A percentile compares a stretch with the other conserved stretches of the same genome.
phyloP scores from a whole-genome alignment of 2,329 filamentous ascomycete genomes.

The Epichloe gansuensis region DNA sequence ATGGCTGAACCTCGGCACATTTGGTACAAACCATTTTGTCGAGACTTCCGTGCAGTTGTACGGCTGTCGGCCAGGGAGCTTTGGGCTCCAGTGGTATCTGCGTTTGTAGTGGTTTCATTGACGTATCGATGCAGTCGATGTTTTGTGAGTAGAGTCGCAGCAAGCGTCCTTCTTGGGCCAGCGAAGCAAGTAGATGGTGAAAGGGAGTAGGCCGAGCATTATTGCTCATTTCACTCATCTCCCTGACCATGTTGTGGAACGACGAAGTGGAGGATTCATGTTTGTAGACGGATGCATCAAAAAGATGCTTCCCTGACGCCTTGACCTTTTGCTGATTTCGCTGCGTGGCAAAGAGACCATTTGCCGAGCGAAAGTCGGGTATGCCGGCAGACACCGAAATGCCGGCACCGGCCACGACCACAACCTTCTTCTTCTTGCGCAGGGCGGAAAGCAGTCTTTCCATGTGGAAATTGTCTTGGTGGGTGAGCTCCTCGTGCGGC shows the following conservation, averaged over 20 bases:
- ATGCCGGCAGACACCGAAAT: slow-evolving; percentile 96
- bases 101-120: slow-evolving; percentile 66
- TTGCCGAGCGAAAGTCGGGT: slow-evolving; percentile 88
- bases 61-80: slow-evolving; percentile 82
- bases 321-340: slow-evolving; percentile 83
- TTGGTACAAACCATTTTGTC: slow-evolving; percentile 97
- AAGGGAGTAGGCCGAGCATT: slow-evolving; percentile 74
- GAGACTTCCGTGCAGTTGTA: slow-evolving; percentile 87
- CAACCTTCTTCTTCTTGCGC: slow-evolving; percentile 87
- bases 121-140: slow-evolving; percentile 87
- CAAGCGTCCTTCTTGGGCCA: slow-evolving; percentile 76
- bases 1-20: slow-evolving; percentile 63
- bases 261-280: slow-evolving; percentile 77
- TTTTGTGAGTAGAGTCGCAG: slow-evolving; percentile 93
- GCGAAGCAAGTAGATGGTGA: slow-evolving; percentile 82
- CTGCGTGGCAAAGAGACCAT: slow-evolving; percentile 76
- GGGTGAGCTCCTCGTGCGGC: slow-evolving; percentile 33
- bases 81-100: slow-evolving; percentile 68
- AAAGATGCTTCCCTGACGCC: slow-evolving; percentile 79
- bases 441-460: slow-evolving; percentile 61
- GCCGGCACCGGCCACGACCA: slow-evolving; percentile 89
- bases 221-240: slow-evolving; percentile 66
- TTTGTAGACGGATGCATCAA: slow-evolving; percentile 95
- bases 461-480: slow-evolving; percentile 41
- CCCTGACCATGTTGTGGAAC: slow-evolving; percentile 96